Evolutionary conservation across 805 yeast species (phyloP).

Genomic region (Candida dajiaensis): DNA sequence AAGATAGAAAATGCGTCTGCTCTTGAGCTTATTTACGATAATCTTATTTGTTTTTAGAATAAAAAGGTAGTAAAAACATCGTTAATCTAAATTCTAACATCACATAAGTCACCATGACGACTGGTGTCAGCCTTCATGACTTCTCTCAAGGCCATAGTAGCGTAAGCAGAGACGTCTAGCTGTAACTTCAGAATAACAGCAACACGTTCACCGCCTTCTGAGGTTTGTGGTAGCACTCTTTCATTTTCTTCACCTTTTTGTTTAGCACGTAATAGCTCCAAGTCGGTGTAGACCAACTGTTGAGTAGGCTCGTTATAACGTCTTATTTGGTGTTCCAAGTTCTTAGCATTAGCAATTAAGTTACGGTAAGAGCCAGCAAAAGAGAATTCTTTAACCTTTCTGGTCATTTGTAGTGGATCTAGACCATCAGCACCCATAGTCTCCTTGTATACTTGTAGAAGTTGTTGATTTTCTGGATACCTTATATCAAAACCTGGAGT

Average conservation of each 20-base stretch:
- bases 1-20: background rate
- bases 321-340: conserved; percentile 55
- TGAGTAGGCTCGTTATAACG: conserved; percentile 60
- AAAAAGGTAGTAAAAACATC: background rate
- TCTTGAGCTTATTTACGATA: background rate
- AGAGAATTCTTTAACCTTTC: conserved; percentile 84
- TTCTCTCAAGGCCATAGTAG: conserved; percentile 96
- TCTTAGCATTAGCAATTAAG: conserved; percentile 59
- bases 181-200: conserved; percentile 76
- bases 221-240: conserved; percentile 23
- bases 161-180: conserved; percentile 84
- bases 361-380: conserved; percentile 85
- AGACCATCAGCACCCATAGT: conserved; percentile 77
- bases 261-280: conserved; percentile 43
- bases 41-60: background rate
- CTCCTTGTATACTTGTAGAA: conserved; percentile 57
- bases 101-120: conserved; percentile 43
- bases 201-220: conserved; percentile 33
- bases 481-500: conserved; percentile 92
- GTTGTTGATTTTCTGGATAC: conserved; percentile 66
- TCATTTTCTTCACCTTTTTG: conserved; percentile 20
- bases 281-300: conserved; percentile 75
- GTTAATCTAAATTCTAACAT: conserved; percentile 25
- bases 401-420: conserved; percentile 79
- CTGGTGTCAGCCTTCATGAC: conserved; percentile 74